Conservation (phyloP, 768 basidiomycete species). For the Calocybe indica region DNA sequence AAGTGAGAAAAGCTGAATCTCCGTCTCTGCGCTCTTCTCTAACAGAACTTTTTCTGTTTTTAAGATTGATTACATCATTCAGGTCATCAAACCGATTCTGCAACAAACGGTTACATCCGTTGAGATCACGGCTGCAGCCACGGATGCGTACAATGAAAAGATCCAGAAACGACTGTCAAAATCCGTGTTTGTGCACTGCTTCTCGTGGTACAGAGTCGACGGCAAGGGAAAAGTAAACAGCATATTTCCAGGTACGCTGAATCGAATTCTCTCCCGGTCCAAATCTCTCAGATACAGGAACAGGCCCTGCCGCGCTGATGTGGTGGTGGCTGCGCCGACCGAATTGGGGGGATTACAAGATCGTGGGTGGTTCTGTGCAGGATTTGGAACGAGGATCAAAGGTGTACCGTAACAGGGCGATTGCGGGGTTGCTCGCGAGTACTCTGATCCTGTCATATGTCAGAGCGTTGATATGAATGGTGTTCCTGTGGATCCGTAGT, state of each 20-base stretch:
- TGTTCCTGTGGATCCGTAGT: neutral
- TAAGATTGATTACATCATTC: constrained; percentile 34
- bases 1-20: constrained; percentile 18
- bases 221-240: constrained; percentile 29
- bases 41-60: neutral
- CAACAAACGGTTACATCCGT: constrained; percentile 9
- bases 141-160: constrained; percentile 14
- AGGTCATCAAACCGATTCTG: constrained; percentile 17
- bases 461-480: neutral
- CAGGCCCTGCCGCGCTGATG: constrained; percentile 9
- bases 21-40: neutral
- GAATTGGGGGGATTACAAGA: constrained; percentile 10
- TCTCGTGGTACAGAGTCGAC: constrained; percentile 34
- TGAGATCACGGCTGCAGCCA: constrained; percentile 13
- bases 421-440: too few species aligned
- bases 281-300: neutral
- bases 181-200: constrained; percentile 23
- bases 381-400: neutral
- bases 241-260: constrained; percentile 30
- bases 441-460: too few species aligned
- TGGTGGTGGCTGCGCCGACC: constrained; percentile 15
- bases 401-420: neutral
- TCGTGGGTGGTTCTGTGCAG: neutral
- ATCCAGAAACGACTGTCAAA: constrained; percentile 13
- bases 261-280: neutral